A percentile compares a stretch with the other conserved stretches of the same genome.
phyloP scores from a whole-genome alignment of 2,329 filamentous ascomycete genomes.

The Fonsecaea pedrosoi region DNA sequence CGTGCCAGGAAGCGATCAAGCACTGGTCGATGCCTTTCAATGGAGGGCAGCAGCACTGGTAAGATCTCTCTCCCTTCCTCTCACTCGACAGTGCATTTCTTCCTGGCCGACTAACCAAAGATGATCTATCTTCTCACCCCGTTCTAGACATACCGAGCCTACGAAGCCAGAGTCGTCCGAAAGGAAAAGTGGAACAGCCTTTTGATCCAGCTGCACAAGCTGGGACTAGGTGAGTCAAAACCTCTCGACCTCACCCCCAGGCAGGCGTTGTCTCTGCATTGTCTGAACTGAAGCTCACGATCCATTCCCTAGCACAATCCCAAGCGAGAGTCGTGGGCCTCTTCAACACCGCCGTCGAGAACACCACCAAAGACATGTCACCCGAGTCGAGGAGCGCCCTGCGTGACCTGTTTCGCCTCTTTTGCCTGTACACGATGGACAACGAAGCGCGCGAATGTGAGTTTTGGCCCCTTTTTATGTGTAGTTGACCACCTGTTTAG shows the following conservation, averaged over 20 bases:
- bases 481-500: too few species aligned
- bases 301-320: slow-evolving; percentile 3
- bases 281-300: slow-evolving; percentile 44
- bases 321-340: slow-evolving; percentile 9
- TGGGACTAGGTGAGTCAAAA: slow-evolving; percentile 71
- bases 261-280: slow-evolving; percentile 51
- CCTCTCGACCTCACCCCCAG: too few species aligned
- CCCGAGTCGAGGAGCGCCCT: slow-evolving; percentile 47
- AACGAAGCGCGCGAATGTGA: slow-evolving; percentile 68
- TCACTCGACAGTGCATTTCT: too few species aligned
- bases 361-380: slow-evolving; percentile 53
- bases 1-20: too few species aligned
- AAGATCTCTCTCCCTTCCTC: too few species aligned
- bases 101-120: too few species aligned
- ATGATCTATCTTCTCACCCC: too few species aligned
- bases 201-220: slow-evolving; percentile 76
- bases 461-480: too few species aligned
- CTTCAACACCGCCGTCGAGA: slow-evolving; percentile 1
- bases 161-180: slow-evolving; percentile 74
- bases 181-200: slow-evolving; percentile 78
- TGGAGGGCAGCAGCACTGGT: too few species aligned
- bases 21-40: too few species aligned
- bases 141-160: slow-evolving; percentile 68
- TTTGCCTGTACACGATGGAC: slow-evolving; percentile 69
- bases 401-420: slow-evolving; percentile 48